Evolutionary conservation across 306 rosid species (phyloP).

Genomic region (Cucumis hystrix): DNA sequence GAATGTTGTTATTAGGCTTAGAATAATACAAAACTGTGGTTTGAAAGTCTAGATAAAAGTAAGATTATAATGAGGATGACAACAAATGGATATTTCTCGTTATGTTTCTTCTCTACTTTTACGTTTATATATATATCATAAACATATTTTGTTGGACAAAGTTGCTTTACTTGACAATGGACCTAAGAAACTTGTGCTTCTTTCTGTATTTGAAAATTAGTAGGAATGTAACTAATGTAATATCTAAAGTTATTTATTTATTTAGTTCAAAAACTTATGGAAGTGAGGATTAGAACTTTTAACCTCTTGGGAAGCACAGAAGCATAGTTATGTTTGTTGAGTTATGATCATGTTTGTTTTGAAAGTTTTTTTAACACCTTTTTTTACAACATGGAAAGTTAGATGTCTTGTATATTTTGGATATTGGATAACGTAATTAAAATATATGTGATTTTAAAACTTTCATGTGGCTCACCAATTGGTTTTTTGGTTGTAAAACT

Average conservation of each 20-base stretch:
- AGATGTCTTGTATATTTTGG: no score
- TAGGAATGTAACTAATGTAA: not conserved
- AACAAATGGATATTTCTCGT: not conserved
- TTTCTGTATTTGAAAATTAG: not conserved
- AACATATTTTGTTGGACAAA: not conserved
- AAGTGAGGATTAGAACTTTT: no score
- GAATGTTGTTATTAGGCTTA: constrained; percentile 6
- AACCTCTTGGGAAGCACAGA: no score
- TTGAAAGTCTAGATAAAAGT: not conserved
- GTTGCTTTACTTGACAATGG: not conserved
- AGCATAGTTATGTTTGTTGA: no score
- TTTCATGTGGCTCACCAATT: no score
- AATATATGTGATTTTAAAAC: no score
- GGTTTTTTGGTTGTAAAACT: no score
- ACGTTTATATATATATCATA: not conserved
- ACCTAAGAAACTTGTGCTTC: not conserved
- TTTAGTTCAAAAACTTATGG: no score
- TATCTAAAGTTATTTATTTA: not conserved
- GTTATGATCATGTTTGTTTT: no score
- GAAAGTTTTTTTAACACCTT: no score
- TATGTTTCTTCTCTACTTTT: not conserved
- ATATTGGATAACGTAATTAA: no score
- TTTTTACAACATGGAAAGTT: no score
- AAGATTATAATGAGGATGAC: not conserved
- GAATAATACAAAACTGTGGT: constrained; percentile 2